Conservation (phyloP, 257 asterid species). For the Ballota nigra region DNA sequence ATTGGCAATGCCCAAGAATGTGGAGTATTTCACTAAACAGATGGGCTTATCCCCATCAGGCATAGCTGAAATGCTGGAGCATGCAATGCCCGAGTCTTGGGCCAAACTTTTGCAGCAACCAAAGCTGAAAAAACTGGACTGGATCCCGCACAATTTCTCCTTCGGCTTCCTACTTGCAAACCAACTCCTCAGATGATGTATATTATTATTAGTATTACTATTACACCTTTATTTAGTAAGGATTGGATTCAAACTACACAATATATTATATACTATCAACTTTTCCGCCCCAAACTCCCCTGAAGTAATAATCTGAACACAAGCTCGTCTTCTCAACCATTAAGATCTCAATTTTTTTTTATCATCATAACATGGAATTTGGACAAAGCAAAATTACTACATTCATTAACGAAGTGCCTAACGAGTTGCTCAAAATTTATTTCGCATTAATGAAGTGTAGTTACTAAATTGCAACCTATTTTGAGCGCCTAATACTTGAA, state of each 20-base stretch:
- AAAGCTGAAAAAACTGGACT: constrained; percentile 63
- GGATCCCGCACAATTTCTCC: constrained; percentile 66
- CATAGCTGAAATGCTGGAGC: constrained; percentile 46
- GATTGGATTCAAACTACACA: no score
- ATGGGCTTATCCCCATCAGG: constrained; percentile 49
- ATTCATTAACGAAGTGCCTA: not conserved
- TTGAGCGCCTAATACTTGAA: no score
- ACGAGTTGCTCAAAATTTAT: not conserved
- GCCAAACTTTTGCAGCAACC: constrained; percentile 36
- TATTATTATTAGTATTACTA: no score
- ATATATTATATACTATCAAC: no score
- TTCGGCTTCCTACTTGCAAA: constrained; percentile 58
- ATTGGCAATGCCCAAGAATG: constrained; percentile 63
- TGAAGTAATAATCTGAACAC: not conserved
- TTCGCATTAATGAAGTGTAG: not conserved
- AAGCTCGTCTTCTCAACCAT: not conserved
- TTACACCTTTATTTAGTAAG: no score
- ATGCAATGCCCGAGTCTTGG: constrained; percentile 42
- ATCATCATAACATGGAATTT: not conserved
- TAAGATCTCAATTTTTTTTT: no score
- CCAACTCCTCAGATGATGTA: constrained; percentile 41
- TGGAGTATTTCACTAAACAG: constrained; percentile 65
- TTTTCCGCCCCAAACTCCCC: no score
- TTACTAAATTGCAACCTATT: no score
- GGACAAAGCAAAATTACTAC: not conserved